Evolutionary conservation across 208 protist genomes (phyloP), one percentile per base, ranked within the genome.

Genomic region (Novymonas esmeraldas): DNA sequence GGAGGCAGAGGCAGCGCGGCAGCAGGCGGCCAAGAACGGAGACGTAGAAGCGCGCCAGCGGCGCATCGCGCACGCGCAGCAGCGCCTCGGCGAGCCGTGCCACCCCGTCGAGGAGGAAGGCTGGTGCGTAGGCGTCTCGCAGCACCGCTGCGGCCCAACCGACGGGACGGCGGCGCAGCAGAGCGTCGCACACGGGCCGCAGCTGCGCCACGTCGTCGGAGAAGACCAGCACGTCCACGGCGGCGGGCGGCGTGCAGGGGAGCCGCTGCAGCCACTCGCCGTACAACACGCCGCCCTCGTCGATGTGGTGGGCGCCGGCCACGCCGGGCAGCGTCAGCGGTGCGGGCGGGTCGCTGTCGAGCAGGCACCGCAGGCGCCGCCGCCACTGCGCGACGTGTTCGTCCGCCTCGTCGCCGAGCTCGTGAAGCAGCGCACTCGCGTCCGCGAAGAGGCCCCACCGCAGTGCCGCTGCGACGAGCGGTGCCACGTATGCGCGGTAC

Each of bases 11-110:
- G 55, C 71, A 54, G 36, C 74, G 71, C 26, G 69, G 63, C n/a
- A 81, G 67, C 18, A 82, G 79, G 45, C 60, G 58, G 4, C 52
- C 76, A 13, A 87, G 33, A 16, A 79, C 33, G 0, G 80, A 73
- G 16, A 87, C 22, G 70, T 89, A 87, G 38, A 72, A 73, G 49
- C 81, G 79, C 13, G 82, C 86, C 22, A 89, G 61, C n/a, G 82
- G 76, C 11, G 64, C 51, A 49, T 92, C 86, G 20, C 86, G 81
- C 22, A 62, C 70, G 16, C 73, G 60, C 38, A 87, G 58, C 11
- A 81, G 70, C 11, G 26, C 26, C 3, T 60, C 26, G 38, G 75
- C 59, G 20, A 87, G 64, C 38, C 49, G 54, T 0, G 62, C 26
- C 16, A 89, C 50, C 38, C 70, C 78, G 1, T 36, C 49, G 31